Percentiles rank a stretch among this genome's conserved stretches.
These are phyloP conservation scores for Boletus sp. DNA, from an alignment of 768 basidiomycete species.

Conservation along the genomic window DNA sequence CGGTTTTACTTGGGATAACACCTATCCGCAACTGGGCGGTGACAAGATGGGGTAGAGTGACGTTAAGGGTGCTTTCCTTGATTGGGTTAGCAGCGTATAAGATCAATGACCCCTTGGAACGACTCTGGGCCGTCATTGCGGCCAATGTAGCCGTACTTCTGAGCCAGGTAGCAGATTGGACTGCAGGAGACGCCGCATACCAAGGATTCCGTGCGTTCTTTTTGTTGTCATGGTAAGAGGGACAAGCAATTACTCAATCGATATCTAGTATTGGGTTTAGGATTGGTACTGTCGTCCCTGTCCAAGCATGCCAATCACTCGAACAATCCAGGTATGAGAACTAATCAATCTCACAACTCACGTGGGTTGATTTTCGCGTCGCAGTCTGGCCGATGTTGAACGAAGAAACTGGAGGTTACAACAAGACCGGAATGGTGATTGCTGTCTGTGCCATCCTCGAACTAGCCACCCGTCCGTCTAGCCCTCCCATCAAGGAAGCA, in stretches of 20 bases:
- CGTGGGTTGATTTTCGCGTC: conserved; percentile 3
- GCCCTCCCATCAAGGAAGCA: conserved; percentile 1
- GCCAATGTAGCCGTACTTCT: conserved; percentile 53
- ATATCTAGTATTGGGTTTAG: conserved; percentile 59
- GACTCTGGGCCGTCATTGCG: conserved; percentile 55
- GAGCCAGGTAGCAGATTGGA: conserved; percentile 54
- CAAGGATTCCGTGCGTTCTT: conserved; percentile 46
- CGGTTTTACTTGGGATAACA: conserved; percentile 53
- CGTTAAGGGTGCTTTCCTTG: conserved; percentile 49
- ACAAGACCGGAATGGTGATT: conserved; percentile 60
- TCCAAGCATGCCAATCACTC: conserved; percentile 78
- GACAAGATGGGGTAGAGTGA: conserved; percentile 48
- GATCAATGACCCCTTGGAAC: conserved; percentile 47
- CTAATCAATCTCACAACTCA: neutral
- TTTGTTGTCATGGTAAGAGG: neutral
- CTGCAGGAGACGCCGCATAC: conserved; percentile 41
- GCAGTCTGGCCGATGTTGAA: conserved; percentile 80
- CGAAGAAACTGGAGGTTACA: conserved; percentile 63
- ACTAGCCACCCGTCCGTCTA: conserved; percentile 43
- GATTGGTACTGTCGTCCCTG: conserved; percentile 63
- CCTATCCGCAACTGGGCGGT: conserved; percentile 45
- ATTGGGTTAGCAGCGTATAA: conserved; percentile 53
- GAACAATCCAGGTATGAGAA: conserved; percentile 66
- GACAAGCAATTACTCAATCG: neutral
- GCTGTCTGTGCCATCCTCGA: conserved; percentile 60